A percentile compares a stretch with the other conserved stretches of the same genome.
Evolutionary conservation across 2,329 filamentous ascomycete species (phyloP).

Genomic region (Clonostachys sp.): DNA sequence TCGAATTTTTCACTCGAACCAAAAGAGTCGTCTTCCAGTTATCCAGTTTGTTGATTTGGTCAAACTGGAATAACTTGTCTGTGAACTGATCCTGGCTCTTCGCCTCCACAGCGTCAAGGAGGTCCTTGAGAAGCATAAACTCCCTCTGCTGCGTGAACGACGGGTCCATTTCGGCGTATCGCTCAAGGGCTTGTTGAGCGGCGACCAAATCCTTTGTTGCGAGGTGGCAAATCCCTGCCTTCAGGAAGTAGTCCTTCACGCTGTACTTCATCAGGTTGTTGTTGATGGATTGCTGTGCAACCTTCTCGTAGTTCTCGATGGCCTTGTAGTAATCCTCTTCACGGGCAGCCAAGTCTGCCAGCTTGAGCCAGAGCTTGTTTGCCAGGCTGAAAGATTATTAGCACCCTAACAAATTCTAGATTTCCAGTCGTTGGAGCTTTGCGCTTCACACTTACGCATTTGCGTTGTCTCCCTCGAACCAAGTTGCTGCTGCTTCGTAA

Average conservation of each 20-base stretch:
- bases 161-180: conserved; percentile 75
- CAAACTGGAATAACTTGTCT: conserved; percentile 83
- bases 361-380: conserved; percentile 91
- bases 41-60: conserved; percentile 89
- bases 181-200: conserved; percentile 73
- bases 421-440: conserved; percentile 51
- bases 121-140: conserved; percentile 73
- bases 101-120: conserved; percentile 69
- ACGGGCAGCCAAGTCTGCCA: conserved; percentile 80
- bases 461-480: conserved; percentile 86
- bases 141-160: conserved; percentile 76
- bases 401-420: conserved; percentile 8
- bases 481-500: conserved; percentile 81
- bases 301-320: conserved; percentile 78
- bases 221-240: conserved; percentile 88
- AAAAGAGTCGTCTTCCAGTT: conserved; percentile 94
- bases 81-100: conserved; percentile 79
- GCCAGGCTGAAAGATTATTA: conserved; percentile 55
- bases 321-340: conserved; percentile 81
- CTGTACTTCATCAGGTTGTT: conserved; percentile 93
- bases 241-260: conserved; percentile 94
- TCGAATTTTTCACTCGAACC: conserved; percentile 76
- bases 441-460: conserved; percentile 58
- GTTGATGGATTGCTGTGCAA: conserved; percentile 71
- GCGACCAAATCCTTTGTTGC: conserved; percentile 70